Conservation (phyloP, 2,329 filamentous ascomycete genomes). For the Penicillium freii region DNA sequence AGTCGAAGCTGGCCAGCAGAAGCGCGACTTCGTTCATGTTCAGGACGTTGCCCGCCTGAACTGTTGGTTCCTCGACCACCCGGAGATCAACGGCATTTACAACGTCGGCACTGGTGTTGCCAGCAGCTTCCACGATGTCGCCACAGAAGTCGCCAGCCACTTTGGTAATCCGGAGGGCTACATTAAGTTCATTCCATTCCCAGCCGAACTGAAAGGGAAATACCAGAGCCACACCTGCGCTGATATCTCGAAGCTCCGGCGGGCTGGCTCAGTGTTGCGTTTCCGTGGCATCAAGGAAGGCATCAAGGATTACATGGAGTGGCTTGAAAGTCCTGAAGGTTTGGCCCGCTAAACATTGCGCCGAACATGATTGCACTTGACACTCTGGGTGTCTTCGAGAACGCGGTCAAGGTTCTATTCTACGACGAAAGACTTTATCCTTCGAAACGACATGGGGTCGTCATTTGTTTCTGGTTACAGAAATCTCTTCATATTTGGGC, state of each 20-base stretch:
- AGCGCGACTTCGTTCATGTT: slow-evolving; percentile 5
- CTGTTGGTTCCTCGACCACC: slow-evolving; percentile 9
- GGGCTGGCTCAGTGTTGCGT: not conserved
- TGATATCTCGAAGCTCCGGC: slow-evolving; percentile 5
- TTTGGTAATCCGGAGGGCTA: not conserved
- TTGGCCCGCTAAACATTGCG: not conserved
- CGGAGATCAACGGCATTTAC: slow-evolving; percentile 1
- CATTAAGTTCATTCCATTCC: not conserved
- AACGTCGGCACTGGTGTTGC: slow-evolving; percentile 8
- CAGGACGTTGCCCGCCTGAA: slow-evolving; percentile 8
- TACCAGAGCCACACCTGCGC: slow-evolving; percentile 4
- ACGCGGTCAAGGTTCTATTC: not conserved
- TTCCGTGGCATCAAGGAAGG: slow-evolving; percentile 4
- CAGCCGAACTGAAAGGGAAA: not conserved
- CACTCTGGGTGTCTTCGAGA: not conserved
- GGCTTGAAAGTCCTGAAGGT: not conserved
- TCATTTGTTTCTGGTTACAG: not conserved
- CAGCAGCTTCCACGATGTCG: not conserved
- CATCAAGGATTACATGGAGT: slow-evolving; percentile 1
- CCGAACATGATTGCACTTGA: not conserved
- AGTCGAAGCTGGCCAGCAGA: slow-evolving; percentile 5
- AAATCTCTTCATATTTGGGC: not conserved
- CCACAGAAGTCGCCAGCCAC: not conserved
- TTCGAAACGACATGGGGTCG: not conserved
- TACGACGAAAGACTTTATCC: not conserved